Evolutionary conservation across 768 basidiomycete species (phyloP).

Genomic region (Ramaria rubella): DNA sequence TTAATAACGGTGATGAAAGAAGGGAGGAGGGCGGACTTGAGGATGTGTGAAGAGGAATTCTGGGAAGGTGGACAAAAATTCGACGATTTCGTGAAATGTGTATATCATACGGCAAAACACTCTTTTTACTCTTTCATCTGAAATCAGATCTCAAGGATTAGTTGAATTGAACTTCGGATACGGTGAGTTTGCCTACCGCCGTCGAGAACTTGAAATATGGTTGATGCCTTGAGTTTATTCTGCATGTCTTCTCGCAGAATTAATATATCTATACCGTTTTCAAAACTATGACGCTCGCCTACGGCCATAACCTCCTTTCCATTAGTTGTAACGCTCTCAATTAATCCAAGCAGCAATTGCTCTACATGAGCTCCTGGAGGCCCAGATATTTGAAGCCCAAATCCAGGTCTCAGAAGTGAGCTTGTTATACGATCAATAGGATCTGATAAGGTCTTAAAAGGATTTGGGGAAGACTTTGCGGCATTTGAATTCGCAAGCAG

Average conservation of each 20-base stretch:
- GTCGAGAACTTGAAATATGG: neutral
- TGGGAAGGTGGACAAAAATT: neutral
- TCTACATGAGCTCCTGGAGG: conserved; percentile 7
- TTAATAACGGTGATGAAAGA: neutral
- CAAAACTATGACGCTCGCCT: neutral
- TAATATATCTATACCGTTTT: too few species aligned
- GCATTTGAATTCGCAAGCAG: neutral
- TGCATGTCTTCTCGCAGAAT: conserved; percentile 8
- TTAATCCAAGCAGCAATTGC: conserved; percentile 4
- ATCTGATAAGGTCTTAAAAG: neutral
- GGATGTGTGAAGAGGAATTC: neutral
- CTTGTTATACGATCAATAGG: conserved; percentile 3
- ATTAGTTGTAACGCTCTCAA: neutral
- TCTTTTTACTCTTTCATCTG: neutral
- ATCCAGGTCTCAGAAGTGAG: conserved; percentile 1
- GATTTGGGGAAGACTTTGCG: conserved; percentile 1
- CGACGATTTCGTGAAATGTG: neutral
- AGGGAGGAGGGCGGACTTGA: neutral
- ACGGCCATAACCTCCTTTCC: conserved; percentile 5
- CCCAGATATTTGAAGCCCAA: conserved; percentile 4
- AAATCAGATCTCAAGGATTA: neutral
- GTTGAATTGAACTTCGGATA: neutral
- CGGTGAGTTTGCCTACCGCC: neutral
- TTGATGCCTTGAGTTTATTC: conserved; percentile 6
- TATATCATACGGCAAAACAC: neutral